Evolutionary conservation across 176 grass and related monocot genomes (phyloP).

Genomic region (Carex littledalei): DNA sequence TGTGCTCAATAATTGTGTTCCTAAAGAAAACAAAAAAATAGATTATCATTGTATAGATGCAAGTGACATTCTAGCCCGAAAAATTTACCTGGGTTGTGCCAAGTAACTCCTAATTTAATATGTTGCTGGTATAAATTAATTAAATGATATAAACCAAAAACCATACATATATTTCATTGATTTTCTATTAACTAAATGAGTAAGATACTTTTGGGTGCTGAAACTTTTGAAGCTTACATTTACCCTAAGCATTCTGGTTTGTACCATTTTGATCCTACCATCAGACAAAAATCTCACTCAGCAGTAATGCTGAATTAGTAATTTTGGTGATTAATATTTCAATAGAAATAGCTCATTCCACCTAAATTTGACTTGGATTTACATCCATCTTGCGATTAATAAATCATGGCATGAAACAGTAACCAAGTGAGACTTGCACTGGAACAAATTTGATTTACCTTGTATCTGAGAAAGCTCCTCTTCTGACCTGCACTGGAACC

Average conservation of each 20-base stretch:
- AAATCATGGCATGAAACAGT: background rate
- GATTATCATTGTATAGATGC: background rate
- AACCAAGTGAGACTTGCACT: background rate
- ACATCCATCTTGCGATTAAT: background rate
- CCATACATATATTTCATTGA: background rate
- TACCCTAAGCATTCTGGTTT: background rate
- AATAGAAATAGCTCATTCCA: background rate
- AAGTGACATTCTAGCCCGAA: background rate
- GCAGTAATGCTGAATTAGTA: background rate
- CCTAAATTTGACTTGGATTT: background rate
- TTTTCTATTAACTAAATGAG: background rate
- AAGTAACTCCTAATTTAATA: background rate
- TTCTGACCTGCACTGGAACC: conserved; percentile 96
- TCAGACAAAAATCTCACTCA: background rate
- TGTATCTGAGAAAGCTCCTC: conserved; percentile 91
- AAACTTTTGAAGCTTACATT: background rate
- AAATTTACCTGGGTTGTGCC: background rate
- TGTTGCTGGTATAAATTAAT: background rate
- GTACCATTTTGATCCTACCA: background rate
- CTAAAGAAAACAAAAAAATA: conserved; percentile 23
- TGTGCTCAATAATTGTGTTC: conserved; percentile 84
- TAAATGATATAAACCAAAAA: background rate
- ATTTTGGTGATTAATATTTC: background rate
- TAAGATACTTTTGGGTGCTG: background rate
- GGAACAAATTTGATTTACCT: conserved; percentile 30